Evolutionary conservation across 805 yeast genomes (phyloP), one percentile per base, ranked within the genome.

Genomic region (Metschnikowia aberdeeniae): DNA sequence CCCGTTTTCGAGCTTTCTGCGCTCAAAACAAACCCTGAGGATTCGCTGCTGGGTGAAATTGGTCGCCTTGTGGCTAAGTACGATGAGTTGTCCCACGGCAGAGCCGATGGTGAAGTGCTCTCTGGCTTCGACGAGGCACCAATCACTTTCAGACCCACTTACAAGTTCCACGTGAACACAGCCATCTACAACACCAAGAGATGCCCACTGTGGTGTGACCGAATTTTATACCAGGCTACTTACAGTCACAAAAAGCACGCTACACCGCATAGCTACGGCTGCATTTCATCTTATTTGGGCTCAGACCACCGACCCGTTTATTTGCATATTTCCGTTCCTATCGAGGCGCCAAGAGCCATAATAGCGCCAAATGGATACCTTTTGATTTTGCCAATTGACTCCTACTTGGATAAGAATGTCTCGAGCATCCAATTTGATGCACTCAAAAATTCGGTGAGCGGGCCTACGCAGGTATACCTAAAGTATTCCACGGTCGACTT

Each of bases 171-270:
- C 41, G 47, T 73, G 1, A 76, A 78, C 28, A 70, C 81, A 0
- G 72, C 74, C n/a, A 62, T 66, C 8, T 86, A 78, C 60, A 77
- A 78, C 48, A 34, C 60, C 1, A 82, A 80, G 52, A 70, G 97
- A 44, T 67, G 69, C 1, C 95, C 97, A 0, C 83, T 95, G 6
- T 90, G 96, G 95, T 89, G 97, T 63, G 98, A 90, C 60, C 66
- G 98, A 43, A 77, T 90, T 5, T 60, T 90, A 37, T 87, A 68
- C 56, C 76, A 77, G 44, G 59, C 70, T 1, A 78, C 82, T 20
- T 61, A 63, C 46, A 53, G 59, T 6, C 26, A 31, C 17, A 39
- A 42, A 12, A 35, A 43, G 49, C 44, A 44, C 43, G 70, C 63
- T 30, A 46, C 4, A 47, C 53, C 79, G 1, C 52, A 63, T 11